Conservation (phyloP, 2,329 filamentous ascomycete species). For the Coniochaeta prunicola region DNA sequence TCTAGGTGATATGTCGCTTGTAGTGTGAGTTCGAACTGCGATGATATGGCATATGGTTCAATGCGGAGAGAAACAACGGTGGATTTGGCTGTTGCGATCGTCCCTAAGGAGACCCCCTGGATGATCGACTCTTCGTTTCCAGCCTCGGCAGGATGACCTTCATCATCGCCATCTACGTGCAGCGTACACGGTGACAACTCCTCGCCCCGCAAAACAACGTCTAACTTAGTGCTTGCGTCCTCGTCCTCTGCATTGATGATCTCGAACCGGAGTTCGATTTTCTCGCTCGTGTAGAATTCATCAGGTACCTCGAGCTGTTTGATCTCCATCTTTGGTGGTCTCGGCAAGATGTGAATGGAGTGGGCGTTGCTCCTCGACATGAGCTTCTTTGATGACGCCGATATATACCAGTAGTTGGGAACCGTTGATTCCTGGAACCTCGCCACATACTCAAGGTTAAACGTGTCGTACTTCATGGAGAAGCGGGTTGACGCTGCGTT, state of each 20-base stretch:
- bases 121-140: constrained; percentile 35
- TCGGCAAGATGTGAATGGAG: constrained; percentile 68
- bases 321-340: constrained; percentile 87
- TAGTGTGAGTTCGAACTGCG: constrained; percentile 60
- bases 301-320: constrained; percentile 52
- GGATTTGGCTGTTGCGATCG: constrained; percentile 38
- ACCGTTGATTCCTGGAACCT: constrained; percentile 36
- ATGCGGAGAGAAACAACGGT: constrained; percentile 39
- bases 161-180: constrained; percentile 20
- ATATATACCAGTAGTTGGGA: constrained; percentile 43
- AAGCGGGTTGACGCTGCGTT: constrained; percentile 58
- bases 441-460: constrained; percentile 61
- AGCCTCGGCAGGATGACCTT: constrained; percentile 11
- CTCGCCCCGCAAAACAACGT: constrained; percentile 59
- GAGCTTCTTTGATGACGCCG: constrained; percentile 33
- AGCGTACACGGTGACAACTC: constrained; percentile 37
- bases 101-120: constrained; percentile 33
- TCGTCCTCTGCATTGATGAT: constrained; percentile 80
- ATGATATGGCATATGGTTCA: constrained; percentile 41
- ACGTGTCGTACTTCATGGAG: constrained; percentile 54
- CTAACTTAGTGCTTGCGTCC: constrained; percentile 63
- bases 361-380: constrained; percentile 42
- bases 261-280: constrained; percentile 59
- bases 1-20: constrained; percentile 71
- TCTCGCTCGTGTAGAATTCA: constrained; percentile 82